Evolutionary conservation across 768 basidiomycete species (phyloP).

Genomic region (Royoungia palumana): DNA sequence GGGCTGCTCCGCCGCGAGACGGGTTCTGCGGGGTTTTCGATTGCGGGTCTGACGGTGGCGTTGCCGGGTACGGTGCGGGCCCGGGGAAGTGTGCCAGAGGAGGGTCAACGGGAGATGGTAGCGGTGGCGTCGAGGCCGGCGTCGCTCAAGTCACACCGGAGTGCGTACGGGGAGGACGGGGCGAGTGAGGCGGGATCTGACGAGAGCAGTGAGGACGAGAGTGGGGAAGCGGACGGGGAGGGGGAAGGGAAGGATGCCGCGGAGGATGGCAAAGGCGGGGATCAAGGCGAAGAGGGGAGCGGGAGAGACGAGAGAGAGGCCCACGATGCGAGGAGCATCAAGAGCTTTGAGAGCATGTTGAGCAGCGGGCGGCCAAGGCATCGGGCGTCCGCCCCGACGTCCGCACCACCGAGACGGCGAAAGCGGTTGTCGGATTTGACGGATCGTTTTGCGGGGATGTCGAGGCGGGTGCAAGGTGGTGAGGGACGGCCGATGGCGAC

Average conservation of each 20-base stretch:
- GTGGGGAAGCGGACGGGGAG: conserved; percentile 24
- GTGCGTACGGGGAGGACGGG: conserved; percentile 17
- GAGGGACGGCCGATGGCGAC: conserved; percentile 35
- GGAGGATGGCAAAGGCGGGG: conserved; percentile 24
- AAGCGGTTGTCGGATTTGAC: conserved; percentile 49
- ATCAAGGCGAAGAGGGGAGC: conserved; percentile 24
- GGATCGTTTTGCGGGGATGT: conserved; percentile 69
- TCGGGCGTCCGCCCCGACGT: background rate
- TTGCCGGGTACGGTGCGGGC: conserved; percentile 40
- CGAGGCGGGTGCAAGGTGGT: conserved; percentile 40
- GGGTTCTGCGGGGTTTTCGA: conserved; percentile 82
- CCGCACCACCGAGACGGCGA: conserved; percentile 41
- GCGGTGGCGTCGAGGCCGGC: conserved; percentile 51
- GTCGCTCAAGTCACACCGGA: conserved; percentile 38
- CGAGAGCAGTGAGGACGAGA: background rate
- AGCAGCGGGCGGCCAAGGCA: conserved; percentile 31
- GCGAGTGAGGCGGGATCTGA: conserved; percentile 1
- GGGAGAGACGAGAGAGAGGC: conserved; percentile 26
- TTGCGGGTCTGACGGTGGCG: conserved; percentile 68
- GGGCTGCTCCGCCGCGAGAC: conserved; percentile 72
- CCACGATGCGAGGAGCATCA: conserved; percentile 69
- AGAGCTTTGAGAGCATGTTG: conserved; percentile 88
- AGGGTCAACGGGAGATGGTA: conserved; percentile 49
- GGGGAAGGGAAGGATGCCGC: conserved; percentile 21
- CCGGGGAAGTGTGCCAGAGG: conserved; percentile 24